Conservation (phyloP, 2,329 filamentous ascomycete genomes). For the Didymella segeticola region DNA sequence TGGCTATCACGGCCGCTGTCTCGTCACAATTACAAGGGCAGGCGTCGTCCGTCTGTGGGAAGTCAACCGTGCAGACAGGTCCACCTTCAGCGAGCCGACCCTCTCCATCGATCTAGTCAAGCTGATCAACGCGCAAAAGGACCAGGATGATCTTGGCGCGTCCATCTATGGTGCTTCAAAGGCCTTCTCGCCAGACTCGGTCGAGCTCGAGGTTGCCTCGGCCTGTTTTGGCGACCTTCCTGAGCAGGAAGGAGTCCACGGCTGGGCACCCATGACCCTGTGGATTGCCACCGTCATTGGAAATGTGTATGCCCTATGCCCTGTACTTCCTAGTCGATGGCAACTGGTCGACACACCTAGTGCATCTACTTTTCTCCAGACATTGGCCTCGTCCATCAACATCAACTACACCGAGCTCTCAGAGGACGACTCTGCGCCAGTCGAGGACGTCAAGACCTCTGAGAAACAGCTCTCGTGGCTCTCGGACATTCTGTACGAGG, state of each 20-base stretch:
- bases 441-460: conserved; percentile 50
- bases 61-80: conserved; percentile 79
- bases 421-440: conserved; percentile 48
- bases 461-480: conserved; percentile 68
- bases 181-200: conserved; percentile 84
- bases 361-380: conserved; percentile 76
- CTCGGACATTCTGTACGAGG: conserved; percentile 54
- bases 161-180: conserved; percentile 76
- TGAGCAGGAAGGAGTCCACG: conserved; percentile 62
- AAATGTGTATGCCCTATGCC: conserved; percentile 91
- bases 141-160: conserved; percentile 83
- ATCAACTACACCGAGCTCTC: conserved; percentile 60
- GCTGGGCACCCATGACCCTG: conserved; percentile 93
- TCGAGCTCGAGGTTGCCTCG: conserved; percentile 93
- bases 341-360: conserved; percentile 56
- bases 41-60: conserved; percentile 92
- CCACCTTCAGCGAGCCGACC: conserved; percentile 84
- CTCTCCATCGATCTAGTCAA: conserved; percentile 89
- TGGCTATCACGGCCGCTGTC: conserved; percentile 77
- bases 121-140: conserved; percentile 80
- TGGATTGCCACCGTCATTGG: conserved; percentile 97
- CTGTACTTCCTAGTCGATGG: conserved; percentile 87
- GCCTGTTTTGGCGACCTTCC: conserved; percentile 83
- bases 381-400: conserved; percentile 81
- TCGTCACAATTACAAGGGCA: conserved; percentile 89